Conservation (phyloP, 2,329 filamentous ascomycete species). For the Sarocladium strictum region DNA sequence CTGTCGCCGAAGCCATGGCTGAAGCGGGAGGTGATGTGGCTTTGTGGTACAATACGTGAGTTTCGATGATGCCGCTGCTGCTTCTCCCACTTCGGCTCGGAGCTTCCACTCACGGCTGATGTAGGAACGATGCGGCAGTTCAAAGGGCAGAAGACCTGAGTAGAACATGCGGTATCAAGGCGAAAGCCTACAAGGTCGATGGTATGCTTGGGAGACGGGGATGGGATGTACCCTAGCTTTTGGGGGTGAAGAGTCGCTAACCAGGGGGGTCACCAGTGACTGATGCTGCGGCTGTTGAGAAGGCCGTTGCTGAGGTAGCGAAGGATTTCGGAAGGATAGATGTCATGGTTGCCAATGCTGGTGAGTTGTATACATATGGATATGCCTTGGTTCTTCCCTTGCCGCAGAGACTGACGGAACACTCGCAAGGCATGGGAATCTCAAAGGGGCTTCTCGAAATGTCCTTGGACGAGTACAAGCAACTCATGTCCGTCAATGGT, state of each 20-base stretch:
- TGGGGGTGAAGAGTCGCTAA: too few species aligned
- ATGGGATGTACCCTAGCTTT: too few species aligned
- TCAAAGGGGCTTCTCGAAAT: slow-evolving; percentile 50
- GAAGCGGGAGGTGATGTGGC: slow-evolving; percentile 37
- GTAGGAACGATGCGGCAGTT: slow-evolving; percentile 26
- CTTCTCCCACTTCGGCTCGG: too few species aligned
- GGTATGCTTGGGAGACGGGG: slow-evolving; percentile 17
- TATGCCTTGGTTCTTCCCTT: too few species aligned
- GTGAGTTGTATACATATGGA: slow-evolving; percentile 15
- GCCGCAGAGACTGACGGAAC: not conserved
- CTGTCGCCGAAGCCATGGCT: slow-evolving; percentile 38
- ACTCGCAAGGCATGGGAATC: slow-evolving; percentile 35
- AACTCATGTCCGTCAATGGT: slow-evolving; percentile 49
- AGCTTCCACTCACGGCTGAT: not conserved
- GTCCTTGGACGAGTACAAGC: slow-evolving; percentile 42
- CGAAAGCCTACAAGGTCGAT: slow-evolving; percentile 37
- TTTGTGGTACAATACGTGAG: slow-evolving; percentile 25
- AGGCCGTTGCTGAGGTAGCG: slow-evolving; percentile 26
- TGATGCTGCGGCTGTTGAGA: slow-evolving; percentile 27
- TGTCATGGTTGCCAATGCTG: slow-evolving; percentile 37
- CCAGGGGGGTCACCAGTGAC: too few species aligned
- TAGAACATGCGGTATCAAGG: slow-evolving; percentile 27
- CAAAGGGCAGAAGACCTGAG: slow-evolving; percentile 27
- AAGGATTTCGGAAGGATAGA: slow-evolving; percentile 36
- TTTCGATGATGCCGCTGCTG: not conserved